Conservation (phyloP, 768 basidiomycete genomes). For the Pleurotus giganteus region DNA sequence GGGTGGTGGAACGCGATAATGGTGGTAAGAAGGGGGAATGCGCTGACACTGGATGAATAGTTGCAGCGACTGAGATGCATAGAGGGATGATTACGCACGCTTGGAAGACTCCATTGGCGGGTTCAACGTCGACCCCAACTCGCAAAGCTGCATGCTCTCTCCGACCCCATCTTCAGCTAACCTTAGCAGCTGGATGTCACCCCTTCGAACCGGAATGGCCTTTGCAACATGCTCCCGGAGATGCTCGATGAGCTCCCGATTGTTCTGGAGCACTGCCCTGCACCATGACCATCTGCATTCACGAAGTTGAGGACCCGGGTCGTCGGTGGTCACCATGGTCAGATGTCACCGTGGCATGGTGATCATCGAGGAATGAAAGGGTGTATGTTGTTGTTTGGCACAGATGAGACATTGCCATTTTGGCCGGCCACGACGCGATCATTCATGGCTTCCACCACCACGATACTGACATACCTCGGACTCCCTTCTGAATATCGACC, state of each 20-base stretch:
- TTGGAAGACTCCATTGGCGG: neutral
- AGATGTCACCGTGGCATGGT: neutral
- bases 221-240: slow-evolving; percentile 47
- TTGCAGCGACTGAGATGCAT: neutral
- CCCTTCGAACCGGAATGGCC: slow-evolving; percentile 38
- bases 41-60: neutral
- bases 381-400: neutral
- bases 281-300: slow-evolving; percentile 58
- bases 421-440: neutral
- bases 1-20: neutral
- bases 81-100: neutral
- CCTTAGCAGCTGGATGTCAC: slow-evolving; percentile 42
- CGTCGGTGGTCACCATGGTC: too few relatives aligned
- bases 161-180: slow-evolving; percentile 45
- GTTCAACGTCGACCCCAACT: slow-evolving; percentile 9
- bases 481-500: slow-evolving; percentile 59
- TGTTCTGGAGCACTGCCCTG: slow-evolving; percentile 34
- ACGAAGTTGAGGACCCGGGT: neutral
- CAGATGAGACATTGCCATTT: neutral
- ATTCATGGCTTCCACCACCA: slow-evolving; percentile 28
- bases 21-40: neutral
- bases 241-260: slow-evolving; percentile 41
- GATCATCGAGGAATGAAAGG: neutral
- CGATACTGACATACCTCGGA: slow-evolving; percentile 46
- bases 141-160: slow-evolving; percentile 30